Percentiles rank a stretch among this genome's conserved stretches.
Evolutionary conservation across 2,329 filamentous ascomycete genomes (phyloP).

Genomic region (Epichloe festucae): DNA sequence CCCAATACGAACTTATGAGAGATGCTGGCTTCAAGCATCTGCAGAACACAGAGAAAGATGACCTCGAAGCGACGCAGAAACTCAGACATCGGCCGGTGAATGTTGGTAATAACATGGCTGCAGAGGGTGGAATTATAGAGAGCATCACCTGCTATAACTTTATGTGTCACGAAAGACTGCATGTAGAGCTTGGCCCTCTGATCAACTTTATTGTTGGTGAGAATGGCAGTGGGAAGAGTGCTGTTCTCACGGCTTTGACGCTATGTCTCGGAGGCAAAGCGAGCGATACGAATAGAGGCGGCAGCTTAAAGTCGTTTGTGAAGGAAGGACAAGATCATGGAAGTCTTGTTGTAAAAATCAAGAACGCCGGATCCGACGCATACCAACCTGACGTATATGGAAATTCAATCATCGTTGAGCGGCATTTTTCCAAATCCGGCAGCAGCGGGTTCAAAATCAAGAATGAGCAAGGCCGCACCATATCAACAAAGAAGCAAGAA

Average conservation of each 20-base stretch:
- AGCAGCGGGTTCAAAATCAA: slow-evolving; percentile 80
- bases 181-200: slow-evolving; percentile 75
- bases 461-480: slow-evolving; percentile 50
- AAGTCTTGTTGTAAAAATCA: slow-evolving; percentile 70
- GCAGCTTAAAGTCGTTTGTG: slow-evolving; percentile 79
- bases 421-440: slow-evolving; percentile 66
- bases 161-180: slow-evolving; percentile 82
- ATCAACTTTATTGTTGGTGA: slow-evolving; percentile 98
- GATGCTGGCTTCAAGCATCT: slow-evolving; percentile 48
- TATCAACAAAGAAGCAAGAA: slow-evolving; percentile 75
- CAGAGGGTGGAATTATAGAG: slow-evolving; percentile 79
- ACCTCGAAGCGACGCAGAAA: slow-evolving; percentile 51
- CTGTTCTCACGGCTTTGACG: slow-evolving; percentile 82
- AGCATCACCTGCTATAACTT: slow-evolving; percentile 82
- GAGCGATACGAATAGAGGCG: slow-evolving; percentile 80
- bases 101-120: slow-evolving; percentile 56
- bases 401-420: slow-evolving; percentile 76
- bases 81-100: slow-evolving; percentile 36
- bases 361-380: slow-evolving; percentile 76
- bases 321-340: slow-evolving; percentile 75
- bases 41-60: slow-evolving; percentile 42
- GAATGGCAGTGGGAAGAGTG: slow-evolving; percentile 96
- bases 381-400: slow-evolving; percentile 78
- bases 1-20: slow-evolving; percentile 49
- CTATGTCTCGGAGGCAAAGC: slow-evolving; percentile 93